Evolutionary conservation across 164 flowering plant species (phyloP).

Genomic region (Annona squamosa): DNA sequence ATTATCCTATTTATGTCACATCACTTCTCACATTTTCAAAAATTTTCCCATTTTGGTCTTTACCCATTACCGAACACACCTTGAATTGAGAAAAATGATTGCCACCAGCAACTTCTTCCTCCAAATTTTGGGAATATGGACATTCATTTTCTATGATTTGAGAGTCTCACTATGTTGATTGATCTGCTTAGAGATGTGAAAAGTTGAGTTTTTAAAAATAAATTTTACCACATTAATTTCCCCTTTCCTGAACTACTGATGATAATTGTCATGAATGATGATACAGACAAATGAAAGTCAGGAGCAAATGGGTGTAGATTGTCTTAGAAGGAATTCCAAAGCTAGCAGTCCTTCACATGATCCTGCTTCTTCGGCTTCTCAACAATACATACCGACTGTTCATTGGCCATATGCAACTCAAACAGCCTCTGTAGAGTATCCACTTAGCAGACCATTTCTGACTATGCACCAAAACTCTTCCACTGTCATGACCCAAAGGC

Average conservation of each 20-base stretch:
- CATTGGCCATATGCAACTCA: conserved; percentile 27
- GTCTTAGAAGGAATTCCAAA: conserved; percentile 11
- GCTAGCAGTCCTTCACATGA: conserved; percentile 19
- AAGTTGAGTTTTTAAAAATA: background rate
- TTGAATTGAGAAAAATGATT: too few relatives aligned
- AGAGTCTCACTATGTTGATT: background rate
- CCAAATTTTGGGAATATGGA: background rate
- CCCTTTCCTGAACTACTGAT: background rate
- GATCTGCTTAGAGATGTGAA: background rate
- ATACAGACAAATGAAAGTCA: conserved; percentile 24
- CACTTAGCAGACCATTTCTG: conserved; percentile 13
- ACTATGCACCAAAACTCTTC: conserved; percentile 14
- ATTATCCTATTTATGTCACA: too few relatives aligned
- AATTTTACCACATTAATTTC: background rate
- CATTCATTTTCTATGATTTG: background rate
- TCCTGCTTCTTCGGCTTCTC: conserved; percentile 10
- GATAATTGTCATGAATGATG: background rate
- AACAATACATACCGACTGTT: conserved; percentile 19
- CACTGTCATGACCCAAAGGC: conserved; percentile 10
- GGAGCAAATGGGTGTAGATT: conserved; percentile 7
- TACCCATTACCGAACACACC: too few relatives aligned
- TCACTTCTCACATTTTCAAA: too few relatives aligned
- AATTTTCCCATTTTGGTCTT: too few relatives aligned
- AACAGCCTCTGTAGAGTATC: conserved; percentile 11
- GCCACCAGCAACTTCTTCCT: background rate